phyloP scores from a whole-genome alignment of 1,284 basidiomycete species.

The Trichosporon faecale region DNA sequence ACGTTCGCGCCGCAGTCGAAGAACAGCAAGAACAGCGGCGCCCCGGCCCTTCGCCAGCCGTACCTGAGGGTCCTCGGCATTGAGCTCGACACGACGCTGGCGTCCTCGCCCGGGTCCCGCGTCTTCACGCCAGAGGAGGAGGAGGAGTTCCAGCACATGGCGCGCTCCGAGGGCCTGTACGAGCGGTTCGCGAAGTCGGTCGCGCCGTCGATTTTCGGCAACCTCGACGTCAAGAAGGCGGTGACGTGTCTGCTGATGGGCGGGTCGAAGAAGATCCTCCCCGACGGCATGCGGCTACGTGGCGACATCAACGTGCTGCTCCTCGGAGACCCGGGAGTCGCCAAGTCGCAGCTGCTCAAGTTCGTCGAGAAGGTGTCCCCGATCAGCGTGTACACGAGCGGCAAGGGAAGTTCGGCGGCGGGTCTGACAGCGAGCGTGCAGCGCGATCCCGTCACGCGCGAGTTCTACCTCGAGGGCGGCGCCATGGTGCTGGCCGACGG shows the following conservation, averaged over 20 bases:
- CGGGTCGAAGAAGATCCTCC: constrained; percentile 96
- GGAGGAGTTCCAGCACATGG: constrained; percentile 86
- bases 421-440: constrained; percentile 98
- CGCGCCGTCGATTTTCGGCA: constrained; percentile 95
- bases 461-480: constrained; percentile 98
- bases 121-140: constrained; percentile 93
- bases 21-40: constrained; percentile 72
- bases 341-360: constrained; percentile 94
- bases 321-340: constrained; percentile 95
- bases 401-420: constrained; percentile 95
- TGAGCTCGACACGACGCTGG: constrained; percentile 68
- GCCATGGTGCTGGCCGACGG: constrained; percentile 99
- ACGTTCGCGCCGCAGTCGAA: constrained; percentile 81
- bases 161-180: constrained; percentile 84
- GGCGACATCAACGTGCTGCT: constrained; percentile 98
- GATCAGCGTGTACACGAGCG: constrained; percentile 96
- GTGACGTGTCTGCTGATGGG: constrained; percentile 93
- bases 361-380: constrained; percentile 99
- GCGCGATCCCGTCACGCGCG: constrained; percentile 87
- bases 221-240: constrained; percentile 97
- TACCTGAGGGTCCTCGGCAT: constrained; percentile 92
- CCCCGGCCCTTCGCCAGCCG: constrained; percentile 84
- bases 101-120: constrained; percentile 62
- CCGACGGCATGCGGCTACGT: constrained; percentile 94
- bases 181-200: constrained; percentile 92